Percentiles rank a stretch among this genome's conserved stretches.
These are phyloP conservation scores for Aspergillus arachidicola DNA, from an alignment of 2,329 filamentous ascomycete genomes.

Conservation along the genomic window DNA sequence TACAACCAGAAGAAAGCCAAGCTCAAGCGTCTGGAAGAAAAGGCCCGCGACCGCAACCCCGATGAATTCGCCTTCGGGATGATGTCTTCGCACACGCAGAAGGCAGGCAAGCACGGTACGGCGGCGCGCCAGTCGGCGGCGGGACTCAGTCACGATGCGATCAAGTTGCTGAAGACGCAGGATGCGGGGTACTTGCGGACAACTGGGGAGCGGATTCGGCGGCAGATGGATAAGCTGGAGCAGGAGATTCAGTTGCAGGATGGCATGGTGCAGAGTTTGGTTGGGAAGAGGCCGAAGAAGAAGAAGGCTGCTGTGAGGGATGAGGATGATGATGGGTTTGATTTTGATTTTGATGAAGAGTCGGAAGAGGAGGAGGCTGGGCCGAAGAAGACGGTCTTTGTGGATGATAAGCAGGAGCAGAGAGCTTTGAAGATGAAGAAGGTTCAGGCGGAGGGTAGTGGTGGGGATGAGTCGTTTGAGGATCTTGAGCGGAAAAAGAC, in stretches of 20 bases:
- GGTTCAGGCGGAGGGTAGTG: conserved; percentile 24
- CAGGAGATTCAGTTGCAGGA: conserved; percentile 47
- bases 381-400: conserved; percentile 42
- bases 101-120: conserved; percentile 47
- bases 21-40: conserved; percentile 60
- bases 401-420: conserved; percentile 41
- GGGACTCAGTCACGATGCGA: conserved; percentile 58
- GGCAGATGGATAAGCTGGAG: conserved; percentile 55
- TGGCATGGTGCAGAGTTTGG: conserved; percentile 37
- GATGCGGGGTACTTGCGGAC: conserved; percentile 64
- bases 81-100: conserved; percentile 54
- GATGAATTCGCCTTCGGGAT: conserved; percentile 70
- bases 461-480: conserved; percentile 26
- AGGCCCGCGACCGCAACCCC: conserved; percentile 63
- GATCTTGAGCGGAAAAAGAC: conserved; percentile 38
- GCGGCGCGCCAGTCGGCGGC: conserved; percentile 43
- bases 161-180: conserved; percentile 67
- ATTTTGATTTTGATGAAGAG: conserved; percentile 24
- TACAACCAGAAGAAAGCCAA: conserved; percentile 65
- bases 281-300: conserved; percentile 23
- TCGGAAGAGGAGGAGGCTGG: conserved; percentile 22
- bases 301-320: conserved; percentile 25
- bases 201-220: conserved; percentile 57
- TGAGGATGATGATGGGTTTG: conserved; percentile 25
- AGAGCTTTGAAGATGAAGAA: conserved; percentile 27